Base-by-base conservation (phyloP, 768 basidiomycete genomes). In the Tricholoma sp. region DNA sequence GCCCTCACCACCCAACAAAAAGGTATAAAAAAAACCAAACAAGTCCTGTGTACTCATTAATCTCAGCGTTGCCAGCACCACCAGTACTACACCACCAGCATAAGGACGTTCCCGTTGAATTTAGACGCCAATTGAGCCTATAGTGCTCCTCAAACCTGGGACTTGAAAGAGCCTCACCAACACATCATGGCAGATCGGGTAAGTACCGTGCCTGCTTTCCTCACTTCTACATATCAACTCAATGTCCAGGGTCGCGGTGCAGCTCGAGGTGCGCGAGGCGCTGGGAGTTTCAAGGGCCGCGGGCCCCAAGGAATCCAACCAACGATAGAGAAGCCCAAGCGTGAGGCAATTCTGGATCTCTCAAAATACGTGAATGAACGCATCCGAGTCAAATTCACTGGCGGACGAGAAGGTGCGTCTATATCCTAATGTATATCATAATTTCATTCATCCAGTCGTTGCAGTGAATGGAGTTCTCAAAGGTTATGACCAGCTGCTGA, bases 331-430 rank as follows among this genome's bases (percentile, higher is more conserved):
- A 92, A 89, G 69, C 91, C 90, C 45, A 91, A 89, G 70, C 83
- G 91, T 43, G 96, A 98, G 72, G 91, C 93, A 27, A 98, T 98
- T 72, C 84, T 98, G 31, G 94, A 98, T 71, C 85, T 98, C 31
- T 85, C 90, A 50, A 95, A 96, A 71, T 98, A 97, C 65, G 89
- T 89, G 53, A 91, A 96, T 71, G 86, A 94, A 71, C 82, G 85
- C 60, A 91, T 99, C 68, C 77, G 93, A 56, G 94, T 98, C 67
- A 98, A 97, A 73, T 98, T 99, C 68, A 93, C 93, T n/a, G 97
- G 97, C 45, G 96, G 96, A 37, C 77, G 97, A 39, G 94, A 99
- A 83, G 94, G 95, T 91, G 59, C 37, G 58, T 14, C 8, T 37
- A 55, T 54, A 32, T 34, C 19, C n/a, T n/a, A 21, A 24, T 52